Base-by-base conservation (phyloP, 768 basidiomycete species). In the Hericium erinaceus region DNA sequence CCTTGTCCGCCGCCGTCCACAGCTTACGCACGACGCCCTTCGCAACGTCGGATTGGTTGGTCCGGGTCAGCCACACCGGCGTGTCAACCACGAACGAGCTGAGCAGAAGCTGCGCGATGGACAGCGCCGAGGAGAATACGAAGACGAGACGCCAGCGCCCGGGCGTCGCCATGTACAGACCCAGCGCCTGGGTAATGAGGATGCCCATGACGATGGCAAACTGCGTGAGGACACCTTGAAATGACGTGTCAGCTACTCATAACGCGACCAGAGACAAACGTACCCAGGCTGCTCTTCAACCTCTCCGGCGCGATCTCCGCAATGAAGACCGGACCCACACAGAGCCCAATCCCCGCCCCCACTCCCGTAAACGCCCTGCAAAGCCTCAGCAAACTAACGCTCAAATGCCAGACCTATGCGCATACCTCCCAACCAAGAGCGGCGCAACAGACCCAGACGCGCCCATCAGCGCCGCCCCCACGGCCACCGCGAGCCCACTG, bases 141-240 rank as follows among this genome's bases (percentile, higher is more conserved):
- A 89, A 76, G 20, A 92, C 89, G 46, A 78, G 63, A 41, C 90
- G 83, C 90, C 90, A 93, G 51, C 77, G 68, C 16, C 74, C 75
- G 1, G 87, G 87, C 10, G 83, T 83, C 15, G 91, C 85, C 51
- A 89, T 75, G 54, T 73, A 68, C 39, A 93, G 74, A 3, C 92
- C 92, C 59, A 91, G 74, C 4, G 77, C 70, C 66, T 98, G 95
- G 0, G 93, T 89, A n/a, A 83, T 68, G 77, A 95, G 85, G 61
- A 97, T 87, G 28, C 91, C 91, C 55, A 91, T 70, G 38, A 95
- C 91, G 64, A 95, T 87, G 40, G 80, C 83, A 26, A 94, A 72
- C 63, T 93, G 92, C 0, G 87, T 90, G 28, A 93, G 75, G 26
- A 92, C 86, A 20, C 89, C 89, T 89, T 13, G 26, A 26, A 2